Conservation (phyloP, 129 eudicot genomes). For the Dittrichia graveolens region DNA sequence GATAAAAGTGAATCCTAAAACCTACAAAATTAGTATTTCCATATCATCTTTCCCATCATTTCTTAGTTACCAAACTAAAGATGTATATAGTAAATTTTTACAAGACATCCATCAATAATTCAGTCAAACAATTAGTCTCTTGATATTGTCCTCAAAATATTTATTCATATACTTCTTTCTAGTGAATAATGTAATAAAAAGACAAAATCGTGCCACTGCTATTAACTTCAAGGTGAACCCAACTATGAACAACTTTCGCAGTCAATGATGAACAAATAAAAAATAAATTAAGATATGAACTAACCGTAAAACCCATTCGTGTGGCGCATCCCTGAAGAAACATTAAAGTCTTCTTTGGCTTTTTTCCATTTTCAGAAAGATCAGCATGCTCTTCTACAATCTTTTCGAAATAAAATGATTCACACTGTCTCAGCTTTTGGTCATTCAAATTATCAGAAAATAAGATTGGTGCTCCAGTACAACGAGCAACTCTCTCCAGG, state of each 20-base stretch:
- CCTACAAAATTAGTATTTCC: not conserved
- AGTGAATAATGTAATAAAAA: not conserved
- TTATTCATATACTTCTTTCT: not conserved
- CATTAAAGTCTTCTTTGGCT: slow-evolving; percentile 80
- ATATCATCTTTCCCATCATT: not conserved
- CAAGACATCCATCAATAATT: not conserved
- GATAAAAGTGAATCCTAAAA: not conserved
- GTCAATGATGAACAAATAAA: not conserved
- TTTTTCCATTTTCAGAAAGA: slow-evolving; percentile 64
- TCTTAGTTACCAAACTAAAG: not conserved
- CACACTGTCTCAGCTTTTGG: slow-evolving; percentile 69
- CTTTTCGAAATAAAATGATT: slow-evolving; percentile 72
- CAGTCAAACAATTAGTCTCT: not conserved
- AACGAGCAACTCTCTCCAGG: slow-evolving; percentile 76
- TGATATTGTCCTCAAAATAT: too few relatives aligned
- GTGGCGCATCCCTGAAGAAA: slow-evolving; percentile 79
- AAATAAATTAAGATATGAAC: slow-evolving; percentile 26
- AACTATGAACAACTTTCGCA: not conserved
- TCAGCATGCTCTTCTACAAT: slow-evolving; percentile 77
- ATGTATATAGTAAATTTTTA: slow-evolving; percentile 2
- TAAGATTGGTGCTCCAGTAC: slow-evolving; percentile 76
- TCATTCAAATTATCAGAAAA: slow-evolving; percentile 46
- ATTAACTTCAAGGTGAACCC: too few relatives aligned
- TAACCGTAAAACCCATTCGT: slow-evolving; percentile 78
- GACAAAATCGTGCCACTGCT: not conserved